phyloP scores from a whole-genome alignment of 2,329 filamentous ascomycete species.

The Aspergillus luchuensis region DNA sequence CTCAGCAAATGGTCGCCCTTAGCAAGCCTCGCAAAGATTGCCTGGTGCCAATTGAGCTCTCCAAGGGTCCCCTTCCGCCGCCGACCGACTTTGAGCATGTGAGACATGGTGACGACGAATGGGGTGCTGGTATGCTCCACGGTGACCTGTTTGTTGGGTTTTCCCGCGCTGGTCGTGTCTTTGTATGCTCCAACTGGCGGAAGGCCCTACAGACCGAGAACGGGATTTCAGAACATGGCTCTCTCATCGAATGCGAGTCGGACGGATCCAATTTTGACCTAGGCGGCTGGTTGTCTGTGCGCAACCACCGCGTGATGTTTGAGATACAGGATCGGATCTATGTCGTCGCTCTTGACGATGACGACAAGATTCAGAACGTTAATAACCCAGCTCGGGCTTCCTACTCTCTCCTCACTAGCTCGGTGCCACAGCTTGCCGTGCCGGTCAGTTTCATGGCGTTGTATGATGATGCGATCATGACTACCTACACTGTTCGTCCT shows the following conservation, averaged over 20 bases:
- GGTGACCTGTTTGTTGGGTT: slow-evolving; percentile 48
- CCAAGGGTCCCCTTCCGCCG: slow-evolving; percentile 29
- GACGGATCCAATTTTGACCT: slow-evolving; percentile 47
- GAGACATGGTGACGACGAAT: slow-evolving; percentile 46
- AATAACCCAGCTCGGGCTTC: slow-evolving; percentile 28
- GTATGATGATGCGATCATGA: slow-evolving; percentile 52
- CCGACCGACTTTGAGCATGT: slow-evolving; percentile 28
- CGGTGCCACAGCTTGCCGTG: slow-evolving; percentile 41
- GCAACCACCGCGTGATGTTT: slow-evolving; percentile 46
- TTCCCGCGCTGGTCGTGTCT: slow-evolving; percentile 46
- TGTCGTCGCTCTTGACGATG: slow-evolving; percentile 43
- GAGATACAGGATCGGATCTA: slow-evolving; percentile 49
- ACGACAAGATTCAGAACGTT: slow-evolving; percentile 30
- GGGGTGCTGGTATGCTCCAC: slow-evolving; percentile 50
- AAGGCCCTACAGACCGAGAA: slow-evolving; percentile 35
- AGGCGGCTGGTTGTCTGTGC: slow-evolving; percentile 51
- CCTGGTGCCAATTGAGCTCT: slow-evolving; percentile 31
- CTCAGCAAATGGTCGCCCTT: slow-evolving; percentile 21
- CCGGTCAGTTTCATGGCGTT: slow-evolving; percentile 52
- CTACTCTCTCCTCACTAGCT: slow-evolving; percentile 39
- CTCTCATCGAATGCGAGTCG: slow-evolving; percentile 47
- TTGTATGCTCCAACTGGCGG: slow-evolving; percentile 50
- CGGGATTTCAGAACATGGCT: slow-evolving; percentile 30
- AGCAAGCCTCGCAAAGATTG: slow-evolving; percentile 27
- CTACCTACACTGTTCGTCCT: slow-evolving; percentile 44